Conservation (phyloP, 1,284 basidiomycete species). For the Sanghuangporus baumii region DNA sequence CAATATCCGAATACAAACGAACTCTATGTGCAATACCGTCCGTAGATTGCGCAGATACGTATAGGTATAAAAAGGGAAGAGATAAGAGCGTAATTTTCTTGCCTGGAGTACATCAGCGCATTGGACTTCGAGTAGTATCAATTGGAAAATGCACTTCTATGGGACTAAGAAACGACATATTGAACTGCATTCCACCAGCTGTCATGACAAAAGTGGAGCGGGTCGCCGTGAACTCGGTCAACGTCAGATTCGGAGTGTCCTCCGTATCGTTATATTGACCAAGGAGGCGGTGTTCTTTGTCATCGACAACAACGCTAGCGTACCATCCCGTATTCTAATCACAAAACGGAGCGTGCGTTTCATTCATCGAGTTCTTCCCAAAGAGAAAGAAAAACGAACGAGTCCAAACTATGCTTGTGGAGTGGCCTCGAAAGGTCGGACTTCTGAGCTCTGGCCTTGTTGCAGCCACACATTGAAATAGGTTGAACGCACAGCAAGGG, state of each 20-base stretch:
- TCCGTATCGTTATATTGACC: not conserved
- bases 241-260: not conserved
- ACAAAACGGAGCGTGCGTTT: not conserved
- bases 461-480: slow-evolving; percentile 13
- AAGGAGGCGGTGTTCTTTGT: not conserved
- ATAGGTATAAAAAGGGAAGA: slow-evolving; percentile 25
- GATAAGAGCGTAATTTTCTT: slow-evolving; percentile 30
- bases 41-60: slow-evolving; percentile 20
- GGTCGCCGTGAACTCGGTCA: slow-evolving; percentile 30
- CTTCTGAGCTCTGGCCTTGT: not conserved
- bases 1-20: slow-evolving; percentile 20
- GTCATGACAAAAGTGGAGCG: slow-evolving; percentile 29
- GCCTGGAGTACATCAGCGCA: not conserved
- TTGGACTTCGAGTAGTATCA: not conserved
- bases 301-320: not conserved
- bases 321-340: slow-evolving; percentile 1
- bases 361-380: not conserved
- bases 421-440: not conserved
- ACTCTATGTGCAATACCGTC: slow-evolving; percentile 21
- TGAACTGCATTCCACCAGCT: slow-evolving; percentile 34
- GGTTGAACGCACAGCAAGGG: slow-evolving; percentile 10
- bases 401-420: not conserved
- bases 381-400: not conserved
- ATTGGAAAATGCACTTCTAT: slow-evolving; percentile 29
- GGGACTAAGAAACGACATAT: slow-evolving; percentile 33